Conservation (phyloP, 108 stramenopile species). For the Chaetoceros tenuissimus region DNA sequence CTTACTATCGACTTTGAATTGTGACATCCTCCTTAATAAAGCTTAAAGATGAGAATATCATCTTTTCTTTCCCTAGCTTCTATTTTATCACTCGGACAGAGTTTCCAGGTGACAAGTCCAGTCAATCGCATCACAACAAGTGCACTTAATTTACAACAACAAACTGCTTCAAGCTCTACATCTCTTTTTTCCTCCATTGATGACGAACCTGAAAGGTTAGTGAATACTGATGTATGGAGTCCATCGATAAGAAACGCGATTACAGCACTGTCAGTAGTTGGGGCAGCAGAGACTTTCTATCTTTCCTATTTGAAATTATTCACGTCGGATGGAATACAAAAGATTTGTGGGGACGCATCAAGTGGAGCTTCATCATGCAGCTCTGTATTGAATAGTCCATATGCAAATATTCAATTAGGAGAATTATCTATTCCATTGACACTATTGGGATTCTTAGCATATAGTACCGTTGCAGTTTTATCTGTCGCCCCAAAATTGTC, state of each 20-base stretch:
- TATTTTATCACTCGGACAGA: too few relatives aligned
- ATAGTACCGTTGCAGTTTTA: constrained; percentile 35
- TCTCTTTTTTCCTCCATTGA: background rate
- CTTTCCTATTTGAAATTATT: constrained; percentile 58
- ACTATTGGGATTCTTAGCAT: constrained; percentile 52
- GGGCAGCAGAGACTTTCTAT: constrained; percentile 67
- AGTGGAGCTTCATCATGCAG: constrained; percentile 12
- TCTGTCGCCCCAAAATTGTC: constrained; percentile 33
- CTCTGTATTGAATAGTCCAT: constrained; percentile 61
- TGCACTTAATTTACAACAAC: too few relatives aligned
- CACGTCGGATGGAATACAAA: constrained; percentile 4
- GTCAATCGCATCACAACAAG: too few relatives aligned
- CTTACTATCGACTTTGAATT: too few relatives aligned
- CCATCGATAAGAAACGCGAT: constrained; percentile 48
- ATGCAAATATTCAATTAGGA: constrained; percentile 46
- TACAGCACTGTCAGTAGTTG: constrained; percentile 43
- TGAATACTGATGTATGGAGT: constrained; percentile 33
- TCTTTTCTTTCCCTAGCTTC: too few relatives aligned
- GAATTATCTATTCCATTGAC: constrained; percentile 50
- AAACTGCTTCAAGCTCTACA: too few relatives aligned
- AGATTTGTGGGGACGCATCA: background rate
- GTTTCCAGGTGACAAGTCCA: too few relatives aligned
- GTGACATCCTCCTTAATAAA: too few relatives aligned
- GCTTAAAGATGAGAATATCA: too few relatives aligned
- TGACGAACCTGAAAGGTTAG: background rate